Conservation (phyloP, 257 asterid species). For the Lycium barbarum region DNA sequence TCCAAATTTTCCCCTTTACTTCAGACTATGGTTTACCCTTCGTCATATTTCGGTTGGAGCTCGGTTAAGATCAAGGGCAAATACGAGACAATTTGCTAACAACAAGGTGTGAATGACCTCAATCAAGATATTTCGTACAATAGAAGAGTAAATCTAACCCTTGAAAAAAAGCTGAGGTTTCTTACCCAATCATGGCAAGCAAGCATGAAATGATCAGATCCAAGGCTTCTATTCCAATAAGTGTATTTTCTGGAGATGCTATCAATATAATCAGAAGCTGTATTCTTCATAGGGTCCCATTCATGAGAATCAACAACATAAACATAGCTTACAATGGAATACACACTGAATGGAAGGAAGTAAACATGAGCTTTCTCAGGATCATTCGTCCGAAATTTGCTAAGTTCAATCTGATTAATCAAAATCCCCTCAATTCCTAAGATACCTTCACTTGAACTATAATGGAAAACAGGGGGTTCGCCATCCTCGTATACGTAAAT, state of each 20-base stretch:
- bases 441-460: slow-evolving; percentile 58
- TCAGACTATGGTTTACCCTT: no score
- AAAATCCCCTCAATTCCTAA: slow-evolving; percentile 65
- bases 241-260: slow-evolving; percentile 49
- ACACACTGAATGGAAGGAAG: slow-evolving; percentile 66
- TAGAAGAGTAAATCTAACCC: no score
- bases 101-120: background rate
- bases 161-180: no score
- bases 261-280: slow-evolving; percentile 40
- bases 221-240: slow-evolving; percentile 73
- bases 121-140: no score
- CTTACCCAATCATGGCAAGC: slow-evolving; percentile 87
- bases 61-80: background rate
- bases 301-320: slow-evolving; percentile 47
- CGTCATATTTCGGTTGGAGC: background rate
- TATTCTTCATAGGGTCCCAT: slow-evolving; percentile 51
- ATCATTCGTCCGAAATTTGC: slow-evolving; percentile 55
- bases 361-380: slow-evolving; percentile 56
- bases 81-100: background rate
- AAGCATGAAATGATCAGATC: slow-evolving; percentile 79
- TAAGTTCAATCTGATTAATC: slow-evolving; percentile 55
- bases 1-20: no score
- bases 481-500: slow-evolving; percentile 67
- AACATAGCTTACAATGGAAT: slow-evolving; percentile 50
- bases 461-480: slow-evolving; percentile 73